Conservation (phyloP, 257 asterid genomes). For the Scutellaria barbata region DNA sequence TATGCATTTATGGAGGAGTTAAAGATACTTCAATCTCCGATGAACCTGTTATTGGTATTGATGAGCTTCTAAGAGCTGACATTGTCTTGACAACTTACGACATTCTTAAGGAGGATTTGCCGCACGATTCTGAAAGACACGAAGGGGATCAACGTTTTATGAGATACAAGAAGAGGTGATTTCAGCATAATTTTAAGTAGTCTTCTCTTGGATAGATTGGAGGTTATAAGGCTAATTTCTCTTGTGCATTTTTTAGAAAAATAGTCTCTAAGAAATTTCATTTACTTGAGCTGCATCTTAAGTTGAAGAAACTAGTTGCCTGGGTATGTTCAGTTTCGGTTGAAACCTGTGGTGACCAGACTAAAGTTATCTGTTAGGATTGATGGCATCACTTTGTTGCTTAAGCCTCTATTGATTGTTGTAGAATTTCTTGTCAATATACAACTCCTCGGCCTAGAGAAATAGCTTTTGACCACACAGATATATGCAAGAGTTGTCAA, state of each 20-base stretch:
- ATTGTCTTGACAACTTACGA: slow-evolving; percentile 92
- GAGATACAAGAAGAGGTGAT: slow-evolving; percentile 87
- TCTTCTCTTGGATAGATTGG: slow-evolving; percentile 28
- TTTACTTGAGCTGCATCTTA: slow-evolving; percentile 18
- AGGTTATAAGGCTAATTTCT: slow-evolving; percentile 30
- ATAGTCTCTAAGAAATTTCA: slow-evolving; percentile 18
- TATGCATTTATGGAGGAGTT: slow-evolving; percentile 84
- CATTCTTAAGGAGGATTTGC: slow-evolving; percentile 89
- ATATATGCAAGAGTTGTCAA: slow-evolving; percentile 10
- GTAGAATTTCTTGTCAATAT: slow-evolving; percentile 4
- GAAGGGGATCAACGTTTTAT: slow-evolving; percentile 90
- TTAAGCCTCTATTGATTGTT: background rate
- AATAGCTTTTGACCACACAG: slow-evolving; percentile 15
- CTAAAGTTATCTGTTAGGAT: slow-evolving; percentile 16
- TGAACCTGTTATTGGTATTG: slow-evolving; percentile 58
- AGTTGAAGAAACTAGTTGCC: slow-evolving; percentile 24
- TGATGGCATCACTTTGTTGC: slow-evolving; percentile 3
- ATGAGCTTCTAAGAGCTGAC: slow-evolving; percentile 77
- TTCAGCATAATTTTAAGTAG: slow-evolving; percentile 21
- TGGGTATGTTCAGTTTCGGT: slow-evolving; percentile 4
- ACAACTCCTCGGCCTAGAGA: background rate
- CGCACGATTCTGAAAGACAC: slow-evolving; percentile 93
- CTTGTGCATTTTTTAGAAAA: slow-evolving; percentile 12
- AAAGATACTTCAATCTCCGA: slow-evolving; percentile 55
- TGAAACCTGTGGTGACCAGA: slow-evolving; percentile 14